A percentile compares a stretch with the other conserved stretches of the same genome.
phyloP scores from a whole-genome alignment of 371 early-diverging fungal genomes.

The Umbelopsis sp. region DNA sequence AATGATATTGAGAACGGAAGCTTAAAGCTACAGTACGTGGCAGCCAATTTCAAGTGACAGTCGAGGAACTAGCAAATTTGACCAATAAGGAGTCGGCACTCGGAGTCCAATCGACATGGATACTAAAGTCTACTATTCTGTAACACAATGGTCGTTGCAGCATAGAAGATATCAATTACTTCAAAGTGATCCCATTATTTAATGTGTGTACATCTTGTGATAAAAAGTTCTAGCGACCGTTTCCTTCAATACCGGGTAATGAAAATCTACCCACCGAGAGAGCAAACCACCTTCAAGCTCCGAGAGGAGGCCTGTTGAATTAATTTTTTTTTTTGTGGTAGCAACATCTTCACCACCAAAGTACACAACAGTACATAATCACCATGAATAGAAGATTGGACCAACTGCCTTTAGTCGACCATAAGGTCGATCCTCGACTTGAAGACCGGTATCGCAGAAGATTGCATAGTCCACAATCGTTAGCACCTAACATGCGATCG shows the following conservation, averaged over 20 bases:
- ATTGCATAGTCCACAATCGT: slow-evolving; percentile 36
- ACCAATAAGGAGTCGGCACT: not conserved
- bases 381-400: not conserved
- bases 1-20: slow-evolving; percentile 1
- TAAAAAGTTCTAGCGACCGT: no score
- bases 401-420: slow-evolving; percentile 12
- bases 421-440: slow-evolving; percentile 24
- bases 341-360: not conserved
- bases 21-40: not conserved
- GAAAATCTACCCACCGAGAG: no score
- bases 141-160: no score
- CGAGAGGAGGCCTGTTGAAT: no score
- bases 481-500: slow-evolving; percentile 39
- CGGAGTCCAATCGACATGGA: no score
- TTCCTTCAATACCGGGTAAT: no score
- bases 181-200: no score
- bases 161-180: no score
- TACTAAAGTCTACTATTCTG: no score
- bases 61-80: not conserved
- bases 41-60: not conserved
- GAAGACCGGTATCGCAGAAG: slow-evolving; percentile 39
- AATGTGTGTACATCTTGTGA: no score
- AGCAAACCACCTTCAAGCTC: no score
- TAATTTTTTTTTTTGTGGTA: not conserved
- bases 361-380: no score